phyloP scores from a whole-genome alignment of 306 rosid species.

The Elaeagnus macrophylla region DNA sequence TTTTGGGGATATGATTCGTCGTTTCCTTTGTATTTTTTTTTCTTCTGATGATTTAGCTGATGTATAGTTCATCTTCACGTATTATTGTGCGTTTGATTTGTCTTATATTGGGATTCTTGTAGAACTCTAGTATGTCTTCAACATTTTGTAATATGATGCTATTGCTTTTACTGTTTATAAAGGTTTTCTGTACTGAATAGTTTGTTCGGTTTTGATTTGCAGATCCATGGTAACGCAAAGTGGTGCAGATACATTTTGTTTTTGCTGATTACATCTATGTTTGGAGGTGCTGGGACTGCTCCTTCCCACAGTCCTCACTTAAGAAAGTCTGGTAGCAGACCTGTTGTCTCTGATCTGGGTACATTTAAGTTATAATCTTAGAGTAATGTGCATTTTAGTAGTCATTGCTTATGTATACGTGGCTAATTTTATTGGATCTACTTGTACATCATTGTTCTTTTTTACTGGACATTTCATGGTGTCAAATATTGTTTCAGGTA shows the following conservation, averaged over 20 bases:
- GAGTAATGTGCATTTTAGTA: neutral
- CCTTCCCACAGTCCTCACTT: constrained; percentile 82
- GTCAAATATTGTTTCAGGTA: constrained; percentile 30
- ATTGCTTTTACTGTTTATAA: neutral
- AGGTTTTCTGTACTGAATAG: neutral
- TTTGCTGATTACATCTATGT: constrained; percentile 60
- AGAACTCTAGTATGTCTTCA: neutral
- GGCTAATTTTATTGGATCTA: neutral
- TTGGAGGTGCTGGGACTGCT: constrained; percentile 51
- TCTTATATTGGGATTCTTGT: neutral
- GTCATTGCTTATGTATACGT: constrained; percentile 1
- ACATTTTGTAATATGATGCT: no score
- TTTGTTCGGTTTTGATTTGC: constrained; percentile 21
- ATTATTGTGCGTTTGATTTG: neutral
- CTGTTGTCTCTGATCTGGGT: constrained; percentile 77
- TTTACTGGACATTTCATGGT: constrained; percentile 9
- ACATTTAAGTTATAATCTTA: constrained; percentile 19
- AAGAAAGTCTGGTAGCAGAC: constrained; percentile 90
- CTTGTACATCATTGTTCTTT: neutral
- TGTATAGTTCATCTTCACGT: neutral
- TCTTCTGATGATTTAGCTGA: neutral
- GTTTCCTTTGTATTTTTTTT: constrained; percentile 1
- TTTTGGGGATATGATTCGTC: neutral
- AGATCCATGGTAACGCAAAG: constrained; percentile 25
- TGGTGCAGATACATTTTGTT: constrained; percentile 16